These are phyloP conservation scores for Dendrothele bispora DNA, from an alignment of 768 basidiomycete species.

Conservation along the genomic window DNA sequence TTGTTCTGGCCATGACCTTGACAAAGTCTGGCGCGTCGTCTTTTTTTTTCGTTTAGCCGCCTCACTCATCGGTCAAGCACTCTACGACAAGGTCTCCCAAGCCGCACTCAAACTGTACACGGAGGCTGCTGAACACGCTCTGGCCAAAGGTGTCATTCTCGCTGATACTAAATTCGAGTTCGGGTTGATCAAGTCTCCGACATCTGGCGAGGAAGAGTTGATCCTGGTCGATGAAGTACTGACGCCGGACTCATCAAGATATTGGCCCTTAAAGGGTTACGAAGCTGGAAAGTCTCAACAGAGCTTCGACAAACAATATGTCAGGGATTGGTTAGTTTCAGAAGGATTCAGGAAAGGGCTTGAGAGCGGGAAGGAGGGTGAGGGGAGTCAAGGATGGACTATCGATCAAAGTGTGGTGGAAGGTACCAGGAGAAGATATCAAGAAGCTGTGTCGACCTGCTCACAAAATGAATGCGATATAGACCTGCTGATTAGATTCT, in stretches of 20 bases:
- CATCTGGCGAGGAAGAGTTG: slow-evolving; percentile 39
- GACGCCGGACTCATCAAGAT: slow-evolving; percentile 95
- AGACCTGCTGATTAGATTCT: too few species aligned
- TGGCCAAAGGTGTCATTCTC: slow-evolving; percentile 82
- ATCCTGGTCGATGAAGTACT: slow-evolving; percentile 96
- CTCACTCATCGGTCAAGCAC: slow-evolving; percentile 61
- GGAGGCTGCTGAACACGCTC: slow-evolving; percentile 73
- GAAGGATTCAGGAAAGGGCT: slow-evolving; percentile 76
- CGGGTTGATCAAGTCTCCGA: slow-evolving; percentile 61
- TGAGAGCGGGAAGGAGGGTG: slow-evolving; percentile 70
- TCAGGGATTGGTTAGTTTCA: slow-evolving; percentile 84
- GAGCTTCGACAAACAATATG: slow-evolving; percentile 96
- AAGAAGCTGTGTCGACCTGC: slow-evolving; percentile 70
- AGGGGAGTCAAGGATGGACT: slow-evolving; percentile 71
- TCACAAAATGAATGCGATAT: too few species aligned
- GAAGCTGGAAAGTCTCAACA: slow-evolving; percentile 73
- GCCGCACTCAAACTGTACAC: slow-evolving; percentile 67
- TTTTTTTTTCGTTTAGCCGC: slow-evolving; percentile 68
- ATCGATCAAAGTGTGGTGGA: slow-evolving; percentile 75
- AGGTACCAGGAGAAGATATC: slow-evolving; percentile 78
- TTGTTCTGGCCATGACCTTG: slow-evolving; percentile 28
- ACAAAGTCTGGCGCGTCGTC: slow-evolving; percentile 52
- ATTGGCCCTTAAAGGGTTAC: slow-evolving; percentile 86
- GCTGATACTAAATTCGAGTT: slow-evolving; percentile 99
- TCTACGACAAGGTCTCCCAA: slow-evolving; percentile 60